Base-by-base conservation (phyloP, 2,329 filamentous ascomycete species). In the Penicillium expansum region DNA sequence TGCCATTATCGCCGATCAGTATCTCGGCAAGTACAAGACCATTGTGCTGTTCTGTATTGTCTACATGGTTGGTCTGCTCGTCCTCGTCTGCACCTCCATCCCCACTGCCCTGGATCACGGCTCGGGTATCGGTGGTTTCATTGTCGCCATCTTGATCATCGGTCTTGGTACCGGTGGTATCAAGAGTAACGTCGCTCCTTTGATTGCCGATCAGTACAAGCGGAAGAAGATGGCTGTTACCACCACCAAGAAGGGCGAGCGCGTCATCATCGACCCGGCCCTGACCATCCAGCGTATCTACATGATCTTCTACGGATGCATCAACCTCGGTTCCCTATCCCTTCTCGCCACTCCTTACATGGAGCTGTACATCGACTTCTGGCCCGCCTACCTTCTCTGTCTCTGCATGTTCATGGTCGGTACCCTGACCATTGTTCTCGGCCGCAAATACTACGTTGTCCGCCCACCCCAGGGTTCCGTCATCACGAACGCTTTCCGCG, bases 271-370 rank as follows among this genome's bases (percentile, higher is more conserved):
- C 27, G 86, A 90, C 63, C 86, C 86, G 0, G 79, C 82, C 38
- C 77, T 88, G 53, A 90, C 87, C 1, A 82, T 86, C 60, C 83
- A 87, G 66, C 80, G 85, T 47, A 85, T 90, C 59, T 90, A 88
- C 78, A 88, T 86, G 85, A 82, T 90, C 68, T 90, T 90, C 76
- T 90, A 90, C 74, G 80, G 82, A 71, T 87, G 84, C 74, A 90
- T 91, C 69, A 91, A 91, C 72, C 64, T 91, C 16, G 89, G 88
- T n/a, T 83, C 86, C 1, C 77, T 92, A 7, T 88, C 84, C 0
- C 77, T 84, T 52, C 80, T 91, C 63, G 85, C 83, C 7, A 90
- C 86, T 0, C 84, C 84, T 1, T 86, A 85, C 68, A 82, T 90
- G 77, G 89, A 92, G 71, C 76, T 82, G 56, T 81, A 86, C 64